Evolutionary conservation across 1,284 basidiomycete genomes (phyloP).

Genomic region (Apiotrichum siamense): DNA sequence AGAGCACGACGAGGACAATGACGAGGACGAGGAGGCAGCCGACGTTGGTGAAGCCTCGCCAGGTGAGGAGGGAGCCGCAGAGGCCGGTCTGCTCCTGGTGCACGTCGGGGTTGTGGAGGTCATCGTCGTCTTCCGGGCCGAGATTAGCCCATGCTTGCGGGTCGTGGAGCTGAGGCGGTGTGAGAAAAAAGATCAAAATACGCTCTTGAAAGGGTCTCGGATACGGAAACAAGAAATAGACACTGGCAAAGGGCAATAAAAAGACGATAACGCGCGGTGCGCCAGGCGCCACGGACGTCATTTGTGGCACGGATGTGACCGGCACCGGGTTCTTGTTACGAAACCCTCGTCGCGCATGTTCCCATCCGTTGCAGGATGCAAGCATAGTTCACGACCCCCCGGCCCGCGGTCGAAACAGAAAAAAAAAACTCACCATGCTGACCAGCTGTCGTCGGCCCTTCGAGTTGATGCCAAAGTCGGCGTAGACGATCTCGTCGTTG

Average conservation of each 20-base stretch:
- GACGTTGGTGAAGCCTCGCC: conserved; percentile 10
- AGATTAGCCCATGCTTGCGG: conserved; percentile 27
- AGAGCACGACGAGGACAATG: conserved; percentile 50
- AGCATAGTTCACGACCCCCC: no score
- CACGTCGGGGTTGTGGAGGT: conserved; percentile 40
- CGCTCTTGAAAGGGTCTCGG: no score
- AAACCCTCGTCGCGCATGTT: no score
- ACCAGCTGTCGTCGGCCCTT: conserved; percentile 4
- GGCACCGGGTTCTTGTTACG: no score
- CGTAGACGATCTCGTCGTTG: not conserved
- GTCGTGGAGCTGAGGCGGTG: conserved; percentile 16
- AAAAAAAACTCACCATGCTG: conserved; percentile 10
- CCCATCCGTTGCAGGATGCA: no score
- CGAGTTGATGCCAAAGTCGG: conserved; percentile 3
- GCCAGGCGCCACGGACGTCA: no score
- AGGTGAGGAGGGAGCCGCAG: conserved; percentile 3
- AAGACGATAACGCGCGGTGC: no score
- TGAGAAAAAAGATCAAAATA: not conserved
- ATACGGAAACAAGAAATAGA: no score
- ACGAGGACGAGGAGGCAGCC: conserved; percentile 55
- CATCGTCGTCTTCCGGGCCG: conserved; percentile 44
- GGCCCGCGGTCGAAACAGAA: no score
- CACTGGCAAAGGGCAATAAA: no score
- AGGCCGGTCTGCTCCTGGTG: conserved; percentile 12
- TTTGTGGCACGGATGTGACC: no score